These are phyloP conservation scores for Neurospora cerealis DNA, from an alignment of 495 filamentous ascomycete genomes.

Conservation along the genomic window DNA sequence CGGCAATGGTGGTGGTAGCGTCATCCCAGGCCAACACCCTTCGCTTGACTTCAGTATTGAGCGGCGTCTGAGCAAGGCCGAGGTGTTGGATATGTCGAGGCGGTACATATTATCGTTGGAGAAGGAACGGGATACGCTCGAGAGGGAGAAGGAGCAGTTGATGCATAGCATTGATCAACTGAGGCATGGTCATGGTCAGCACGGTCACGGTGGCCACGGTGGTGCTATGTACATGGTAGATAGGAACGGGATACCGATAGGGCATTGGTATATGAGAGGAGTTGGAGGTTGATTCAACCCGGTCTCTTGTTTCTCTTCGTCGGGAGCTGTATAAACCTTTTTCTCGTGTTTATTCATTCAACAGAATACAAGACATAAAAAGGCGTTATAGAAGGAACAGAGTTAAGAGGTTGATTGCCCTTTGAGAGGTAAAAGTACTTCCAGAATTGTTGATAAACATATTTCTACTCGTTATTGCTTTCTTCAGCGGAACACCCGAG, in stretches of 20 bases:
- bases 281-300: neutral
- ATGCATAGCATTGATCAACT: conserved; percentile 20
- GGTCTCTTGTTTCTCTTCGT: neutral
- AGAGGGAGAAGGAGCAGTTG: conserved; percentile 27
- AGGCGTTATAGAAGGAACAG: neutral
- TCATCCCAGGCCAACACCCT: neutral
- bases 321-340: neutral
- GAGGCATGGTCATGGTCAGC: neutral
- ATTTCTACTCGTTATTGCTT: neutral
- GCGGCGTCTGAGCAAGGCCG: conserved; percentile 34
- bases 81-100: conserved; percentile 36
- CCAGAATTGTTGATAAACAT: neutral
- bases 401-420: neutral
- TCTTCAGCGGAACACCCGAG: neutral
- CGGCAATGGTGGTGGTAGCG: neutral
- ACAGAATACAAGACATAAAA: neutral
- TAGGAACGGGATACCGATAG: neutral
- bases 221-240: neutral
- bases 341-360: neutral
- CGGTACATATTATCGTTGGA: conserved; percentile 33
- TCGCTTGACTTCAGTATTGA: conserved; percentile 19
- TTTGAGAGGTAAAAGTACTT: neutral
- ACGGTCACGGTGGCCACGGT: neutral
- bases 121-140: conserved; percentile 23
- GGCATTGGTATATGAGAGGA: neutral